These are phyloP conservation scores for Penicillium flavigenum DNA, from an alignment of 495 filamentous ascomycete species.

Conservation along the genomic window DNA sequence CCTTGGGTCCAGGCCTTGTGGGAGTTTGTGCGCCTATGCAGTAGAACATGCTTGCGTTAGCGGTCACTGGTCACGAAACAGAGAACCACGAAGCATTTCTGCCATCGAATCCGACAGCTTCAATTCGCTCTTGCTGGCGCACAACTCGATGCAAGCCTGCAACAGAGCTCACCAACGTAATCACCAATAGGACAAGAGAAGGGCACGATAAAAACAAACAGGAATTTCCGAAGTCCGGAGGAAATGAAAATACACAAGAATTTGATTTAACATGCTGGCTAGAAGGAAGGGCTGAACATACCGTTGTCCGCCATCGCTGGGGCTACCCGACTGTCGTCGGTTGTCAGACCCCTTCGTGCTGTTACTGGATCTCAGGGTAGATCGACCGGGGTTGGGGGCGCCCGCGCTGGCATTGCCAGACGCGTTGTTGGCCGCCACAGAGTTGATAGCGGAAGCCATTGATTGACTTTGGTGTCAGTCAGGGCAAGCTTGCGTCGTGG, in stretches of 20 bases:
- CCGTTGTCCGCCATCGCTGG: conserved; percentile 55
- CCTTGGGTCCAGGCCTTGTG: conserved; percentile 64
- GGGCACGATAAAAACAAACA: background rate
- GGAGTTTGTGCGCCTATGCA: conserved; percentile 48
- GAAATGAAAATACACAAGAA: conserved; percentile 11
- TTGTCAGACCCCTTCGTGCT: conserved; percentile 52
- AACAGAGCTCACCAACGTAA: conserved; percentile 12
- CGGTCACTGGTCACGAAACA: conserved; percentile 13
- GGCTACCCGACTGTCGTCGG: conserved; percentile 58
- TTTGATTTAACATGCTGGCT: background rate
- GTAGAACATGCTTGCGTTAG: conserved; percentile 28
- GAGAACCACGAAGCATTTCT: background rate
- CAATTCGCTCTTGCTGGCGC: conserved; percentile 25
- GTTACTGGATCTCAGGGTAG: conserved; percentile 52
- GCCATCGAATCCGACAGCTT: conserved; percentile 12
- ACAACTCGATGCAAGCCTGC: conserved; percentile 19
- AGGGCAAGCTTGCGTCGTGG: conserved; percentile 42
- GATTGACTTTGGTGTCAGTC: conserved; percentile 36
- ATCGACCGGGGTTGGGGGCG: conserved; percentile 38
- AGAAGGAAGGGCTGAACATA: conserved; percentile 33
- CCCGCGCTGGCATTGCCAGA: conserved; percentile 45
- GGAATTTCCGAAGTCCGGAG: background rate
- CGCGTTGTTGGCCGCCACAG: conserved; percentile 46
- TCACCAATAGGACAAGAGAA: background rate
- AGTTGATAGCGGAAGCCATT: conserved; percentile 54